Evolutionary conservation across 345 rosid genomes (phyloP).

Genomic region (Salix arbutifolia): DNA sequence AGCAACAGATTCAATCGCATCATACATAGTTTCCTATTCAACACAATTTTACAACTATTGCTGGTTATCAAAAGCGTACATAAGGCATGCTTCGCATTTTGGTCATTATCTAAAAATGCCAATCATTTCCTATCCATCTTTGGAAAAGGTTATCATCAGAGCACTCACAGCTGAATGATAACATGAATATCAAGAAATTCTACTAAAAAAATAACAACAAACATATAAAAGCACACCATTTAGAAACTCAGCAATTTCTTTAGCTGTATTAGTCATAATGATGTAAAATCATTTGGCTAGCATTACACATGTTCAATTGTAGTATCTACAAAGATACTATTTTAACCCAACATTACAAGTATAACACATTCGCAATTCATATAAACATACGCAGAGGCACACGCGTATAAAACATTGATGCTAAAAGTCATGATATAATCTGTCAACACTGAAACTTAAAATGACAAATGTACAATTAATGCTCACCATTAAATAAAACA

Average conservation of each 20-base stretch:
- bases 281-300: background rate
- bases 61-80: background rate
- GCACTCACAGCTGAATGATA: background rate
- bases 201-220: background rate
- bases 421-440: background rate
- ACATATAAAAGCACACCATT: background rate
- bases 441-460: background rate
- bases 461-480: background rate
- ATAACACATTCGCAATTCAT: background rate
- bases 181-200: background rate
- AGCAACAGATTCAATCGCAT: background rate
- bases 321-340: background rate
- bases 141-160: background rate
- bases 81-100: background rate
- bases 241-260: background rate
- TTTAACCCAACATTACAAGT: background rate
- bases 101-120: background rate
- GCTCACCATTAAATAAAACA: background rate
- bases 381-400: background rate
- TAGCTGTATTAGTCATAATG: background rate
- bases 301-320: background rate
- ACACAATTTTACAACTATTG: background rate
- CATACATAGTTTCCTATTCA: background rate
- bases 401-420: background rate
- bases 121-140: background rate